Conservation (phyloP, 1,284 basidiomycete species). For the Cystobasidium pallidum region DNA sequence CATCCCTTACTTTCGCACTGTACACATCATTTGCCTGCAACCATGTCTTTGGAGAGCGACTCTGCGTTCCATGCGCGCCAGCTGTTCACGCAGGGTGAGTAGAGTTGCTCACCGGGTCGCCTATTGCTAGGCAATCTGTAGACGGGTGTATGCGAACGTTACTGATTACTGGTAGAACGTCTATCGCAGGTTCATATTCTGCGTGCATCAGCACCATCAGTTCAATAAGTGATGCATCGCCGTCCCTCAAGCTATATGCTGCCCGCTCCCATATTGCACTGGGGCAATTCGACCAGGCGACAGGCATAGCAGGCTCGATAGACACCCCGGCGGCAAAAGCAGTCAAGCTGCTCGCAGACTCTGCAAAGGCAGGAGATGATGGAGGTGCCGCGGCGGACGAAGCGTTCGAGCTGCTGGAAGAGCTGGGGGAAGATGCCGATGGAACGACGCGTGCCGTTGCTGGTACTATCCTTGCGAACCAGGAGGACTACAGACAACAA, state of each 20-base stretch:
- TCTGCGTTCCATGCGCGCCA: slow-evolving; percentile 44
- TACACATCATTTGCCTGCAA: background rate
- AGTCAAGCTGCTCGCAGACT: slow-evolving; percentile 70
- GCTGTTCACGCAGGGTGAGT: slow-evolving; percentile 42
- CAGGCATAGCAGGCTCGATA: slow-evolving; percentile 11
- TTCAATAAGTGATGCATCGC: slow-evolving; percentile 41
- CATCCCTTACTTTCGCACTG: background rate
- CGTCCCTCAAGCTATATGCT: slow-evolving; percentile 66
- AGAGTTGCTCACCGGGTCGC: background rate
- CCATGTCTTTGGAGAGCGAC: slow-evolving; percentile 39
- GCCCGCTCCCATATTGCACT: slow-evolving; percentile 81
- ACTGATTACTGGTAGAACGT: background rate
- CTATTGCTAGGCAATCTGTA: background rate
- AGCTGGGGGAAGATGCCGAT: slow-evolving; percentile 70
- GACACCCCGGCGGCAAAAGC: slow-evolving; percentile 72
- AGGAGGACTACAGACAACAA: slow-evolving; percentile 82
- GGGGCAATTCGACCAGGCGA: slow-evolving; percentile 58
- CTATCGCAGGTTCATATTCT: slow-evolving; percentile 49
- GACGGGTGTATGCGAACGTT: background rate
- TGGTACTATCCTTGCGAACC: slow-evolving; percentile 64
- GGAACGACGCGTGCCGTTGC: slow-evolving; percentile 73
- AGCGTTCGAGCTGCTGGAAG: slow-evolving; percentile 79
- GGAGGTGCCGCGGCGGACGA: slow-evolving; percentile 70
- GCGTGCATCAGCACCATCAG: slow-evolving; percentile 49
- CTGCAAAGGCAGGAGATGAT: slow-evolving; percentile 59